These are phyloP conservation scores for Camellia oleifera DNA, from an alignment of 179 eudicot genomes.

Conservation along the genomic window DNA sequence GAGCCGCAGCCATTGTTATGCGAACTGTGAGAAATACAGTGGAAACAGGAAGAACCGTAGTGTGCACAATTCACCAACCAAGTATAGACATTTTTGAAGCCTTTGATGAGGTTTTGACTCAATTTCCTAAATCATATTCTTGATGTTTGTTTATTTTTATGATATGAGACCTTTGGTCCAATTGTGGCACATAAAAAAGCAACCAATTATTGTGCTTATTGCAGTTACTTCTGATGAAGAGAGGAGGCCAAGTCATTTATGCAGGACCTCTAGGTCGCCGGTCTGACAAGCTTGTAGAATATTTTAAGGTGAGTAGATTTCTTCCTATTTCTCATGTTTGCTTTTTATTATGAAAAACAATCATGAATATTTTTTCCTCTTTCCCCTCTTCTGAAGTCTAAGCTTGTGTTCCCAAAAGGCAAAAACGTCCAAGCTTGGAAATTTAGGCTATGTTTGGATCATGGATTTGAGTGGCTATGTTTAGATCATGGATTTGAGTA, in stretches of 20 bases:
- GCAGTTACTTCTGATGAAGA: slow-evolving; percentile 73
- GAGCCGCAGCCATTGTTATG: slow-evolving; percentile 86
- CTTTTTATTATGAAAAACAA: background rate
- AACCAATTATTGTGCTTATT: slow-evolving; percentile 5
- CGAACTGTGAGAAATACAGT: slow-evolving; percentile 59
- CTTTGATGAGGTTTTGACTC: slow-evolving; percentile 62
- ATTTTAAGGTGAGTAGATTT: slow-evolving; percentile 51
- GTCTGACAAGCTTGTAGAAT: slow-evolving; percentile 55
- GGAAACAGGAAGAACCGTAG: slow-evolving; percentile 65
- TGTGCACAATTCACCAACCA: slow-evolving; percentile 78
- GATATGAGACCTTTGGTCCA: background rate
- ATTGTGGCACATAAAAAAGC: background rate
- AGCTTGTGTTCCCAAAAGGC: background rate
- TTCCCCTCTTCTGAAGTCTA: slow-evolving; percentile 2
- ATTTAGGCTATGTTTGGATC: background rate
- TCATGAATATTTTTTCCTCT: background rate
- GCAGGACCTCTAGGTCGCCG: slow-evolving; percentile 63
- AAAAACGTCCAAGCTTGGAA: background rate
- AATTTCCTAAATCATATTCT: background rate
- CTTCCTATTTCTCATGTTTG: background rate
- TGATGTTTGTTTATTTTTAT: background rate
- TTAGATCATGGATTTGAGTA: too few species aligned
- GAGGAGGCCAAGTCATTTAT: slow-evolving; percentile 77
- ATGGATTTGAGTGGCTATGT: too few species aligned
- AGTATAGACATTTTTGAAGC: slow-evolving; percentile 77